A percentile compares a stretch with the other conserved stretches of the same genome.
Evolutionary conservation across 169 alveolate genomes (phyloP).

Genomic region (Plasmodium vivax): DNA sequence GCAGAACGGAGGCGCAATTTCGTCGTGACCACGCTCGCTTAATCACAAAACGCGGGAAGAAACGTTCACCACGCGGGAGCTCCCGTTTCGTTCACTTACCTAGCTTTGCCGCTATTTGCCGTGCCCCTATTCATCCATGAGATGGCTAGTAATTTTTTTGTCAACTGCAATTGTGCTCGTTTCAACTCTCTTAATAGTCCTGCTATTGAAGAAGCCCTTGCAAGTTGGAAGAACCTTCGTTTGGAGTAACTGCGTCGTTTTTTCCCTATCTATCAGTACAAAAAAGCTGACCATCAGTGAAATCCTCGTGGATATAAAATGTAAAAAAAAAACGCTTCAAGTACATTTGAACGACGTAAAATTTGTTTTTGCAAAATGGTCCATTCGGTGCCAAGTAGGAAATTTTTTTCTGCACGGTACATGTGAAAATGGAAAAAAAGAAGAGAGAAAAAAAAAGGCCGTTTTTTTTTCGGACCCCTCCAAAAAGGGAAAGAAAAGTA

Average conservation of each 20-base stretch:
- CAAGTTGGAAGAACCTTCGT: constrained; percentile 10
- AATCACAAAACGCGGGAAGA: neutral
- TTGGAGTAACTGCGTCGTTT: neutral
- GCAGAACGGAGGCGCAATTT: neutral
- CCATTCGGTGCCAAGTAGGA: neutral
- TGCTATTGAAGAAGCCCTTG: constrained; percentile 2
- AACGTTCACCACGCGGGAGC: neutral
- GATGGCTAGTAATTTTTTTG: constrained; percentile 11
- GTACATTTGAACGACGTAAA: constrained; percentile 14
- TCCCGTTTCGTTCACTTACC: neutral
- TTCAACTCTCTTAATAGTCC: neutral
- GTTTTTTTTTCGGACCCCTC: neutral
- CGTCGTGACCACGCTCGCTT: neutral
- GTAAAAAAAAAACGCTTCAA: neutral
- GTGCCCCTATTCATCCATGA: neutral
- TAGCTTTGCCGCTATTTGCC: neutral
- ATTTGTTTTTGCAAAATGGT: constrained; percentile 9
- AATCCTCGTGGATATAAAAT: neutral
- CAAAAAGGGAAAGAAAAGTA: neutral
- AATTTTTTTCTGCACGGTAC: neutral
- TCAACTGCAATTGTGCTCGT: constrained; percentile 5
- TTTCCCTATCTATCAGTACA: constrained; percentile 1
- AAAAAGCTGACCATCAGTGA: neutral
- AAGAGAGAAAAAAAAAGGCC: neutral
- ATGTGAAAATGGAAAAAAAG: neutral